Base-by-base conservation (phyloP, 1,284 basidiomycete species). In the Trichosporon coremiiforme region DNA sequence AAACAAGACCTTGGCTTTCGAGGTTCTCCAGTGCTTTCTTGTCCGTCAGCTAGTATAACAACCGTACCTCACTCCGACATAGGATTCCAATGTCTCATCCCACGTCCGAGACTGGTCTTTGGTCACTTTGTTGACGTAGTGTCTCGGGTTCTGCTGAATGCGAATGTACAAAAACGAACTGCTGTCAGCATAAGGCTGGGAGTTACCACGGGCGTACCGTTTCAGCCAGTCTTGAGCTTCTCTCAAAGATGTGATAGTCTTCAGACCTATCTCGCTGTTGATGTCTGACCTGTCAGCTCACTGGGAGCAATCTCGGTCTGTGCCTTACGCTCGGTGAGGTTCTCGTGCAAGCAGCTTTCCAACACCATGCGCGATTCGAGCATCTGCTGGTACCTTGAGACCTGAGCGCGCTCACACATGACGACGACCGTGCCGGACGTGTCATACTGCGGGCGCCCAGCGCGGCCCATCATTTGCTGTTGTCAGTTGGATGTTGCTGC, bases 361-460 rank as follows among this genome's bases (percentile, higher is more conserved):
- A 96, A 85, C 29, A 90, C 83, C 0, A 90, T 94, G 68, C 86
- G 87, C 0, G 77, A 78, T 20, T 77, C 66, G 6, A 83, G 63
- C 68, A 80, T 77, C 15, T 76, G 73, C 15, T 75, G 71, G 64
- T 77, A 82, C 76, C 79, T 20, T 68, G 22, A 1, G 75, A 69
- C 57, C 79, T 79, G 1, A 64, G 38, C n/a, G 65, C 60, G 57
- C 17, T 81, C 76, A 68, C 80, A 82, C 79, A 82, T 80, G 67
- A 80, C 77, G 2, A 79, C 75, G 2, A 80, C 76, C 0, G 75
- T 77, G 90, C 92, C 94, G 69, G 68, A 75, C 5, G 66, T 75
- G 67, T 80, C 95, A 78, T 93, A 98, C 82, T 98, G 95, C 17
- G 96, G 95, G 22, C 96, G 87, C 6, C 95, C 96, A 86, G 97